Evolutionary conservation across 345 rosid genomes (phyloP), one percentile per base, ranked within the genome.

Genomic region (Acer saccharum): DNA sequence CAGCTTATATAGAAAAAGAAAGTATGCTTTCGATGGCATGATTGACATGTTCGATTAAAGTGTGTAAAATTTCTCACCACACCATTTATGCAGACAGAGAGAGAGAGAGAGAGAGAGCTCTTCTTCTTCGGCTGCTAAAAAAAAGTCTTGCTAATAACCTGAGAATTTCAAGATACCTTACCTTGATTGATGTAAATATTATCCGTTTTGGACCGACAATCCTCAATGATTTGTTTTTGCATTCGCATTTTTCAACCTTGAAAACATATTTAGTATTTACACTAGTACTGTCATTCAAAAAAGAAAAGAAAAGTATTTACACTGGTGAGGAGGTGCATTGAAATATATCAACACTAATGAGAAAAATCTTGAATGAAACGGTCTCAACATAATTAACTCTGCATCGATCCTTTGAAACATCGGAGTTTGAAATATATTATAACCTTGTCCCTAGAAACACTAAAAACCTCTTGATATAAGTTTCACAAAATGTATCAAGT

Each of bases 21-120:
- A 1, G 0, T 7, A 7, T 18, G 23, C 7, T 18, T 17, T 57
- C 43, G 32, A 23, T 72, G 76, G 72, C 76, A 72, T 73, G 72
- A 11, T 73, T 72, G 81, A 73, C 76, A 14, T 72, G 73, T 16
- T 55, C 39, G 3, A 43, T 68, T 12, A 68, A 20, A 18, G 48
- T 20, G 25, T 46, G 18, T 32, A 1, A 35, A 57, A 35, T 72
- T 35, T 39, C 76, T 73, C 32, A 41, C 55, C 76, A 60, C 57
- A 41, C 63, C 35, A 25, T 70, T 55, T 17, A 50, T n/a, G 72
- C 72, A 13, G 10, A 25, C 7, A 68, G 23, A 35, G 6, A 35
- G 39, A 35, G 39, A 35, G 5, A 29, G 32, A 29, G 35, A 3
- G 35, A 25, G 27, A 29, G 32, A 2, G 3, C 35, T 4, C n/a